These are phyloP conservation scores for Citrus reticulata DNA, from an alignment of 345 rosid genomes.

Conservation along the genomic window DNA sequence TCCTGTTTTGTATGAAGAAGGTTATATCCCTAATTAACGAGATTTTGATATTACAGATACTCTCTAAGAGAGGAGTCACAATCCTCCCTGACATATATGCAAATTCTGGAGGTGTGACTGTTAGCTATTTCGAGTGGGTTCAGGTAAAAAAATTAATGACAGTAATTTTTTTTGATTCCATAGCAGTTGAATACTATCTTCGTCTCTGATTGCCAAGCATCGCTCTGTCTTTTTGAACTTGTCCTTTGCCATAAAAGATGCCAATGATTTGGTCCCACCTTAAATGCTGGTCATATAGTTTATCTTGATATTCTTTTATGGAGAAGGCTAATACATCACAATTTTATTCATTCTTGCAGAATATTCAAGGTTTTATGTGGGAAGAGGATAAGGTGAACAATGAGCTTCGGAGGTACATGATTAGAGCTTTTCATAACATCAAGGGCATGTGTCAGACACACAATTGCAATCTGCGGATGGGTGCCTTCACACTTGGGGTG, in stretches of 20 bases:
- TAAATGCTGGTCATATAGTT: not conserved
- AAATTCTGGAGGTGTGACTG: conserved; percentile 97
- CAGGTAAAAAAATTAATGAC: conserved; percentile 42
- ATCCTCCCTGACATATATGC: conserved; percentile 99
- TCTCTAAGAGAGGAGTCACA: conserved; percentile 83
- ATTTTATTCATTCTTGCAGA: conserved; percentile 41
- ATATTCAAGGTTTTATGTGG: conserved; percentile 99
- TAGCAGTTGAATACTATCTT: not conserved
- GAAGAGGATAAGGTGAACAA: conserved; percentile 83
- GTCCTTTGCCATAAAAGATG: not conserved
- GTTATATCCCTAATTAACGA: conserved; percentile 1
- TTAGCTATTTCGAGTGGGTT: conserved; percentile 99
- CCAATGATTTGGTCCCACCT: not conserved
- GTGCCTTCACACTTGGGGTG: conserved; percentile 96
- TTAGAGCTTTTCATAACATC: conserved; percentile 75
- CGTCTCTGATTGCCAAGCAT: not conserved
- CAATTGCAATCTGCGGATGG: conserved; percentile 92
- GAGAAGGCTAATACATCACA: not conserved
- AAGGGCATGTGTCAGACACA: conserved; percentile 86
- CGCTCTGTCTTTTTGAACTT: not conserved
- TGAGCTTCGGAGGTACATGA: conserved; percentile 81
- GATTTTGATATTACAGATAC: conserved; percentile 49
- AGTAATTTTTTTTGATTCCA: not conserved
- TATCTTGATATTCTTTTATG: not conserved
- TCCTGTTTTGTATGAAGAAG: not conserved